Conservation (phyloP, 352 stramenopile species). For the Globisporangium heterothallicum region DNA sequence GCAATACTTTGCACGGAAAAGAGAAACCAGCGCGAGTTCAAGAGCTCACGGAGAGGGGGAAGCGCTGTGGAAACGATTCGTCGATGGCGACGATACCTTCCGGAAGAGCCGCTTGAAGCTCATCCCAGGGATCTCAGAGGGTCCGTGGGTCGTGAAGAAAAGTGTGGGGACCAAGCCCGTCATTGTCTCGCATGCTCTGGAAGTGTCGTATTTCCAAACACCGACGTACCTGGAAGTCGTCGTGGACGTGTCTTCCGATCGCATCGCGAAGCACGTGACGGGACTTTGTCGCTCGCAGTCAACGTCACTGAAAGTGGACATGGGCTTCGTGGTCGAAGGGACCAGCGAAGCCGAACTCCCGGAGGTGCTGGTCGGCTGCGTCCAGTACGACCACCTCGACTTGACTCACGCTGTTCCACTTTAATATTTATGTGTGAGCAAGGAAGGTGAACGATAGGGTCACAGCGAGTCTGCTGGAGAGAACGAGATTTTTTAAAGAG, state of each 20-base stretch:
- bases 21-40: conserved; percentile 10
- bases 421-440: too few species aligned
- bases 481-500: too few species aligned
- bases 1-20: conserved; percentile 69
- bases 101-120: conserved; percentile 75
- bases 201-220: conserved; percentile 58
- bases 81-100: conserved; percentile 58
- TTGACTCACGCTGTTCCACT: conserved; percentile 50
- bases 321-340: conserved; percentile 81
- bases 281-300: conserved; percentile 66
- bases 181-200: conserved; percentile 61
- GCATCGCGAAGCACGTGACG: conserved; percentile 73
- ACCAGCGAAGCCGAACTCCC: conserved; percentile 60
- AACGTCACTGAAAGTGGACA: conserved; percentile 62
- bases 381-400: conserved; percentile 78
- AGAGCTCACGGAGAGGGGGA: conserved; percentile 24
- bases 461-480: too few species aligned
- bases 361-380: conserved; percentile 71
- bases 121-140: conserved; percentile 70
- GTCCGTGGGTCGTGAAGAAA: conserved; percentile 78
- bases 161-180: conserved; percentile 73
- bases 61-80: conserved; percentile 58
- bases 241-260: conserved; percentile 72
- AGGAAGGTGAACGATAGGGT: too few species aligned
- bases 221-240: conserved; percentile 66